Conservation (phyloP, 1,284 basidiomycete species). For the Cryptococcus sp. region DNA sequence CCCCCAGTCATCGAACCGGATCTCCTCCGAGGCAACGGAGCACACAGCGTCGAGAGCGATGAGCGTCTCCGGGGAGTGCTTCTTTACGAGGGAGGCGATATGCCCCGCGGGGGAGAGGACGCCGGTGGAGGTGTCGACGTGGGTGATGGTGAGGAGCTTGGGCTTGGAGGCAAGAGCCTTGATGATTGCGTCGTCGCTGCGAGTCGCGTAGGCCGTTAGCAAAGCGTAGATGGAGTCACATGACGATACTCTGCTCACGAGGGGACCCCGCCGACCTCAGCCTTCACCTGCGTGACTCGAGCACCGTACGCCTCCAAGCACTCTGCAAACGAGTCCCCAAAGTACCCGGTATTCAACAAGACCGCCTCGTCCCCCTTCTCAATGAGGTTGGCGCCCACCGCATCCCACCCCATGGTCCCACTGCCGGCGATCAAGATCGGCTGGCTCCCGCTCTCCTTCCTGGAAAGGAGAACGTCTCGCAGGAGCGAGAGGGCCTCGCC, state of each 20-base stretch:
- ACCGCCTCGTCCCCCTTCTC: conserved; percentile 74
- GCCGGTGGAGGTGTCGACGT: conserved; percentile 82
- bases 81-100: conserved; percentile 70
- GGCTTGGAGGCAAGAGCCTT: conserved; percentile 71
- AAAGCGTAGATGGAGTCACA: background rate
- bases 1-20: conserved; percentile 89
- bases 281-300: conserved; percentile 79
- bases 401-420: conserved; percentile 88
- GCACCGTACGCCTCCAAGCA: conserved; percentile 86
- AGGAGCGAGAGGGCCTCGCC: conserved; percentile 88
- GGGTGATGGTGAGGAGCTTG: conserved; percentile 88
- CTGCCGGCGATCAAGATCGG: conserved; percentile 88
- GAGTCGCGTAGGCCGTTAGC: background rate
- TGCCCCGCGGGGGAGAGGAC: conserved; percentile 83
- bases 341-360: conserved; percentile 71
- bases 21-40: conserved; percentile 93
- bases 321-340: conserved; percentile 78
- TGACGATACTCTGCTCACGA: conserved; percentile 33
- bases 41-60: conserved; percentile 92
- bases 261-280: conserved; percentile 76
- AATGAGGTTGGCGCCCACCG: conserved; percentile 74
- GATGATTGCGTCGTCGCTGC: conserved; percentile 44
- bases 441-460: conserved; percentile 57
- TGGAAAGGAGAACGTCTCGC: conserved; percentile 71
- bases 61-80: conserved; percentile 80